Evolutionary conservation across 179 eudicot genomes (phyloP).

Genomic region (Heliamphora ciliata): DNA sequence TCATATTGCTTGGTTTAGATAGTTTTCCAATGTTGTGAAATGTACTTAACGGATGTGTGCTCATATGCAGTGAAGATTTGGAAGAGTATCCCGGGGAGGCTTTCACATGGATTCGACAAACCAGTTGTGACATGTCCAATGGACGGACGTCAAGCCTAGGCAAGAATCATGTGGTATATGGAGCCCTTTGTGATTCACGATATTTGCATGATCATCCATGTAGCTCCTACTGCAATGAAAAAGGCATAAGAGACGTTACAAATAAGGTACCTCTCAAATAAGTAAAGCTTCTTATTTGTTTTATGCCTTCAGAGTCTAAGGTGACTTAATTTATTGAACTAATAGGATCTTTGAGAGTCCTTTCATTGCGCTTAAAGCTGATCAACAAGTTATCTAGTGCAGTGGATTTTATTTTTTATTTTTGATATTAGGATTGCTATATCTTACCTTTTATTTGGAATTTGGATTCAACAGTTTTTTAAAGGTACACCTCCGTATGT

Average conservation of each 20-base stretch:
- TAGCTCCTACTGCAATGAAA: slow-evolving; percentile 33
- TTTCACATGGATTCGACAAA: slow-evolving; percentile 41
- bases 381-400: not conserved
- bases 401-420: not conserved
- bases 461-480: slow-evolving; percentile 33
- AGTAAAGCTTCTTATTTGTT: not conserved
- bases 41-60: not conserved
- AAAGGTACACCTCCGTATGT: slow-evolving; percentile 59
- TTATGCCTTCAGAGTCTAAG: not conserved
- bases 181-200: slow-evolving; percentile 29
- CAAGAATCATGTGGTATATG: slow-evolving; percentile 32
- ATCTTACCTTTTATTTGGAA: slow-evolving; percentile 4
- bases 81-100: slow-evolving; percentile 48
- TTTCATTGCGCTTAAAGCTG: slow-evolving; percentile 3
- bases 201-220: slow-evolving; percentile 27
- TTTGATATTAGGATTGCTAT: not conserved
- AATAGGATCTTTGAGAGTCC: slow-evolving; percentile 1
- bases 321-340: not conserved
- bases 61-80: slow-evolving; percentile 55
- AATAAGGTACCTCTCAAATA: slow-evolving; percentile 43
- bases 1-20: not conserved
- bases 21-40: not conserved
- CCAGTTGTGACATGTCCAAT: slow-evolving; percentile 26
- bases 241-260: slow-evolving; percentile 27
- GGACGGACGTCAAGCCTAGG: slow-evolving; percentile 47